Conservation (phyloP, 2,329 filamentous ascomycete species). For the Talaromyces verruculosus region DNA sequence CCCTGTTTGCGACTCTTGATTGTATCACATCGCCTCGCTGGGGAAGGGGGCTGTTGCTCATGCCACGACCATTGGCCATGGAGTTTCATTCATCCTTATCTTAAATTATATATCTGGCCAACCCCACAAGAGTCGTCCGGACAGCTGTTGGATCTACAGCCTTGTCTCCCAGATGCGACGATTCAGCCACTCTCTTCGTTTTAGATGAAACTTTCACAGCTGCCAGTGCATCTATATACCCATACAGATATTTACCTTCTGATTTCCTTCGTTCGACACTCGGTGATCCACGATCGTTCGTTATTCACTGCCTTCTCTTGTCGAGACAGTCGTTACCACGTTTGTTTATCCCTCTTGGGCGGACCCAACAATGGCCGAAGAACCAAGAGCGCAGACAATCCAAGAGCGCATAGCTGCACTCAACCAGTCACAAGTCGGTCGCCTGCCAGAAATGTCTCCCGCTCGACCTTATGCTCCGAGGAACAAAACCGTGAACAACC, state of each 20-base stretch:
- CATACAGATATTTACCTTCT: background rate
- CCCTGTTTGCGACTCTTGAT: background rate
- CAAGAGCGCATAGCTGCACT: slow-evolving; percentile 49
- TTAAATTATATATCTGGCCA: background rate
- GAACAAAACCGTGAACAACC: slow-evolving; percentile 37
- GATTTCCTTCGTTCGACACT: background rate
- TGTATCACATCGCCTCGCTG: background rate
- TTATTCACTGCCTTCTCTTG: background rate
- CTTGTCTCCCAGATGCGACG: slow-evolving; percentile 10
- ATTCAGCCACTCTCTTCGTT: slow-evolving; percentile 9
- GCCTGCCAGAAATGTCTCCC: slow-evolving; percentile 33
- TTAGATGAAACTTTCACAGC: background rate
- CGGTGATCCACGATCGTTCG: background rate
- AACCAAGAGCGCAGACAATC: slow-evolving; percentile 45
- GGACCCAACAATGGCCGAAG: slow-evolving; percentile 39
- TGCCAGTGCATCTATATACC: background rate
- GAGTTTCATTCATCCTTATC: background rate
- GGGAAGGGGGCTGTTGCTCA: slow-evolving; percentile 5
- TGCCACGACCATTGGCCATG: slow-evolving; percentile 5
- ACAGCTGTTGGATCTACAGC: slow-evolving; percentile 9
- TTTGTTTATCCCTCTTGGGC: background rate
- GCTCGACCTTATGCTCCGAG: slow-evolving; percentile 32
- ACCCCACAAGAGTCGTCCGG: slow-evolving; percentile 5
- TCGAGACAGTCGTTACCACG: background rate
- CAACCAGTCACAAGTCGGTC: slow-evolving; percentile 45